These are phyloP conservation scores for Candida ovalis DNA, from an alignment of 805 yeast genomes.

Conservation along the genomic window DNA sequence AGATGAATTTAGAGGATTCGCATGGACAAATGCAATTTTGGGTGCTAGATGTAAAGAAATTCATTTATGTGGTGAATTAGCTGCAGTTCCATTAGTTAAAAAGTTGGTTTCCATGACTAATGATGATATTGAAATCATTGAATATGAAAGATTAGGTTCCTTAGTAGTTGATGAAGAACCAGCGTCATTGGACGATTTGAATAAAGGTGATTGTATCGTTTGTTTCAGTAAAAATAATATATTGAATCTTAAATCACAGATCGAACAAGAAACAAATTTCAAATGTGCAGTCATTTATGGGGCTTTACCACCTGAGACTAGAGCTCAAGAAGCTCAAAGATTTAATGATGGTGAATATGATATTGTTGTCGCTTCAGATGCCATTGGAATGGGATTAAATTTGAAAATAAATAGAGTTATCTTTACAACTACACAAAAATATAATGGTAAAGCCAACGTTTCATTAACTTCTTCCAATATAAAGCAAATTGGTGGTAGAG, in stretches of 20 bases:
- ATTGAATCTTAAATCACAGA: conserved; percentile 59
- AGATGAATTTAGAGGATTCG: conserved; percentile 77
- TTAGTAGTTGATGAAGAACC: conserved; percentile 50
- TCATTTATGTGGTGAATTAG: conserved; percentile 91
- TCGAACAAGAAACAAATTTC: conserved; percentile 58
- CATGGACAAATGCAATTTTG: conserved; percentile 89
- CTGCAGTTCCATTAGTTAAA: conserved; percentile 67
- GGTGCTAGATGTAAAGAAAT: conserved; percentile 84
- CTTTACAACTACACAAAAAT: conserved; percentile 66
- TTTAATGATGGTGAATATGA: conserved; percentile 81
- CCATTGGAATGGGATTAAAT: conserved; percentile 96
- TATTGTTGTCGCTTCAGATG: conserved; percentile 91
- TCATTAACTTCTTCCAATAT: conserved; percentile 59
- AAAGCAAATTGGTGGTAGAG: conserved; percentile 95
- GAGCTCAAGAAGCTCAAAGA: conserved; percentile 74
- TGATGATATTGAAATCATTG: conserved; percentile 68
- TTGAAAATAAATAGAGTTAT: conserved; percentile 77
- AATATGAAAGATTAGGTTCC: conserved; percentile 72
- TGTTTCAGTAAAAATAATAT: conserved; percentile 78
- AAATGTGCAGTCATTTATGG: conserved; percentile 93
- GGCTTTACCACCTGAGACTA: conserved; percentile 90
- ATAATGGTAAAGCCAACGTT: conserved; percentile 53
- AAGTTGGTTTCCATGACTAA: conserved; percentile 67
- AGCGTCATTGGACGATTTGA: conserved; percentile 37
- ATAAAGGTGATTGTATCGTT: conserved; percentile 84